A percentile compares a stretch with the other conserved stretches of the same genome.
Evolutionary conservation across 108 stramenopile species (phyloP).

Genomic region (Cylindrotheca closterium): DNA sequence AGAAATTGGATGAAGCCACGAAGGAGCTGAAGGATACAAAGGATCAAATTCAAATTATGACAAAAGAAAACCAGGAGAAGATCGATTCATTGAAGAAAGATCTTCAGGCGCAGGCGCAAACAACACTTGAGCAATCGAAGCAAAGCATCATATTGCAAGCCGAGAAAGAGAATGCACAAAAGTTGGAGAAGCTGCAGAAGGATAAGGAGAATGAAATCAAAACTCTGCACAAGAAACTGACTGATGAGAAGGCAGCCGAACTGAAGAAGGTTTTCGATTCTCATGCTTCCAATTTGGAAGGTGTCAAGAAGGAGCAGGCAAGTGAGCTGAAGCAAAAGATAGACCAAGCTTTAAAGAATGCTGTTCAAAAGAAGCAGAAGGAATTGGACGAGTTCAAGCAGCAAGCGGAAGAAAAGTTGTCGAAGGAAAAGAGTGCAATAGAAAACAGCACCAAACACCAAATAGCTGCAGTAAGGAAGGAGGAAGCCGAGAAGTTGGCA

Average conservation of each 20-base stretch:
- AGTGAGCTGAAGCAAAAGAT: neutral
- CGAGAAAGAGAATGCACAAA: neutral
- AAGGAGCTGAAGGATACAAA: slow-evolving; percentile 11
- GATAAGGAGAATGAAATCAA: neutral
- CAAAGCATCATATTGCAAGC: neutral
- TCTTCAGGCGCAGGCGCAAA: slow-evolving; percentile 3
- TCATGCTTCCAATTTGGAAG: neutral
- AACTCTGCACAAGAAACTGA: slow-evolving; percentile 1
- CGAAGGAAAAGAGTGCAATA: neutral
- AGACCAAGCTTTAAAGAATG: neutral
- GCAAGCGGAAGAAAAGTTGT: neutral
- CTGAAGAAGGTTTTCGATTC: neutral
- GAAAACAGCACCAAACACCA: neutral
- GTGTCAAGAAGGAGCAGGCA: neutral
- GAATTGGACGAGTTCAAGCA: neutral
- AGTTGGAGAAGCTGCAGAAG: slow-evolving; percentile 7
- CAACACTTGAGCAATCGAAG: neutral
- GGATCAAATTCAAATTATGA: slow-evolving; percentile 20
- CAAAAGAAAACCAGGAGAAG: neutral
- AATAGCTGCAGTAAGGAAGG: slow-evolving; percentile 1
- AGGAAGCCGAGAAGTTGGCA: neutral
- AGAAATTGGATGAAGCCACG: neutral
- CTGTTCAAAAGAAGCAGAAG: neutral
- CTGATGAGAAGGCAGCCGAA: slow-evolving; percentile 1
- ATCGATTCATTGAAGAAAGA: slow-evolving; percentile 7